Evolutionary conservation across 2,329 filamentous ascomycete genomes (phyloP), one percentile per base, ranked within the genome.

Genomic region (Ceratocystis alfenasii): DNA sequence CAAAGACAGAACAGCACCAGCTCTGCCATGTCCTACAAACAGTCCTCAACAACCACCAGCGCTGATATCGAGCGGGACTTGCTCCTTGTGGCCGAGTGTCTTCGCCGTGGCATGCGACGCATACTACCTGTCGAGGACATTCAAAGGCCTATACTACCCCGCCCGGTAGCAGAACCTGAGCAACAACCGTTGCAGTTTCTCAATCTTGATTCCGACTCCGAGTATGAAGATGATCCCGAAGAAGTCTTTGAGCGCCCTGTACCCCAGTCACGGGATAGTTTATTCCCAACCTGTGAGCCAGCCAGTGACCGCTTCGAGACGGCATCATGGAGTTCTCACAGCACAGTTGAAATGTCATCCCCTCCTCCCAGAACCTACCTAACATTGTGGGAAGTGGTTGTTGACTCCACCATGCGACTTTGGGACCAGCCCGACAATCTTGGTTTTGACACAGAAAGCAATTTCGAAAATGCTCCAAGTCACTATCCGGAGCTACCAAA

Each of bases 21-120:
- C 22, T 30, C 41, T 45, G 30, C 12, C n/a, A 30, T 22, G 17
- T 12, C 15, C n/a, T 44, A 3, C 60, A 62, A 28, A 25, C 36
- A 63, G 20, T 12, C 28, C 17, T 45, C 30, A 8, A 36, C 25
- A 6, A 30, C 20, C 6, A 20, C 15, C 15, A 53, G 55, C 15
- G 65, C 63, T 44, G 65, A 66, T n/a, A 66, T 66, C 44, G 65
- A 66, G 50, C 60, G 65, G 6, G 65, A 66, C 28, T 33, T 66
- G 46, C 20, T 53, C 10, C 50, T 65, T 20, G 53, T 65, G 7
- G 62, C 55, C 15, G 64, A 65, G n/a, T 65, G 64, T 28, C 57
- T 65, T 7, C 55, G 64, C 25, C 41, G 64, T 4, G 64, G 64
- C 17, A 65, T 65, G 64, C 64, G 57, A 3, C 64, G 57, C 33